phyloP scores from a whole-genome alignment of 164 flowering plant genomes.

The Houttuynia cordata region DNA sequence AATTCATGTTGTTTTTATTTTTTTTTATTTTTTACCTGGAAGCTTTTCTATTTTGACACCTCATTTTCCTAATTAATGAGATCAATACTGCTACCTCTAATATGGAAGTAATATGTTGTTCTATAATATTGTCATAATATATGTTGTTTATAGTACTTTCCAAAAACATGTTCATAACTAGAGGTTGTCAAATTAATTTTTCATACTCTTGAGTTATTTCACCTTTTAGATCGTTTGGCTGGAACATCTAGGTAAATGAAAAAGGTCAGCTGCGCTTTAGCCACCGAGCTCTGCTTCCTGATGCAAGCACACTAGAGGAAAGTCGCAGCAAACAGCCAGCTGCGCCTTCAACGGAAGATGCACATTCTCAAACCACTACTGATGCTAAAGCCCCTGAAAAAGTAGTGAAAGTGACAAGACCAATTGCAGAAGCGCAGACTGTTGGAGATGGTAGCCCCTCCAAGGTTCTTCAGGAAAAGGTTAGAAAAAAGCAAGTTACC shows the following conservation, averaged over 20 bases:
- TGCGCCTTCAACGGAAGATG: conserved; percentile 23
- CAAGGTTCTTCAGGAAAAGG: conserved; percentile 19
- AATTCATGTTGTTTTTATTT: not conserved
- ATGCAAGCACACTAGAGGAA: conserved; percentile 32
- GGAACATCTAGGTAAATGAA: conserved; percentile 53
- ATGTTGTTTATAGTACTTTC: too few species aligned
- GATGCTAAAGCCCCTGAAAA: too few species aligned
- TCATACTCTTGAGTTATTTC: not conserved
- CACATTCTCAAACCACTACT: conserved; percentile 17
- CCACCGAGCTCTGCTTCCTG: conserved; percentile 76
- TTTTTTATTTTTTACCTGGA: not conserved
- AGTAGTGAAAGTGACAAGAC: conserved; percentile 6
- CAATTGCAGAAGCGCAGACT: conserved; percentile 16
- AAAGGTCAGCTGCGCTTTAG: conserved; percentile 96
- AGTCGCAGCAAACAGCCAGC: conserved; percentile 24
- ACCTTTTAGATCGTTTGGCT: not conserved
- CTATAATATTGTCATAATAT: too few species aligned
- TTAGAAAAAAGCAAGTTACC: conserved; percentile 17
- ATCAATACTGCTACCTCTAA: not conserved
- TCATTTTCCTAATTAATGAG: not conserved
- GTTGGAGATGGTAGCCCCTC: conserved; percentile 10
- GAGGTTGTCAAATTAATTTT: too few species aligned
- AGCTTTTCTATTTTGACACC: not conserved
- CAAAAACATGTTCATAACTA: too few species aligned
- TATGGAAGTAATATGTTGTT: not conserved